Conservation (phyloP, 495 filamentous ascomycete species). For the Aspergillus funiculosus region DNA sequence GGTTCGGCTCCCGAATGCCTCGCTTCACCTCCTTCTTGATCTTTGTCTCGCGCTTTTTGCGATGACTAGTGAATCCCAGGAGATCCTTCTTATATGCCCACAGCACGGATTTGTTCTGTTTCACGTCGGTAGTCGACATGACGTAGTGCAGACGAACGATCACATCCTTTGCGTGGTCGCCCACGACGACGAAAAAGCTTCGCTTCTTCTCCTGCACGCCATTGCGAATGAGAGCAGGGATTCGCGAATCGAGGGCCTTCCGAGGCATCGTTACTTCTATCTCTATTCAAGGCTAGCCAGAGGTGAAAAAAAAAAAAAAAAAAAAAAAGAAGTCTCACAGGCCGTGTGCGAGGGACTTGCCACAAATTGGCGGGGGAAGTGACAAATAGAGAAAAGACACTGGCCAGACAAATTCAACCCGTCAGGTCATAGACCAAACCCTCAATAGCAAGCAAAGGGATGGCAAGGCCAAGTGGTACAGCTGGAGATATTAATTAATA, state of each 20-base stretch:
- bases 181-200: conserved; percentile 95
- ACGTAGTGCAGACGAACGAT: conserved; percentile 95
- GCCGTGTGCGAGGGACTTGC: too few relatives aligned
- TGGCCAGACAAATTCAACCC: background rate
- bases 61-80: conserved; percentile 88
- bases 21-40: conserved; percentile 98
- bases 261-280: conserved; percentile 41
- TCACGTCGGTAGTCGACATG: conserved; percentile 80
- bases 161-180: conserved; percentile 93
- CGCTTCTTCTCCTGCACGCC: conserved; percentile 94
- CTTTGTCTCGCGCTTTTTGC: conserved; percentile 95
- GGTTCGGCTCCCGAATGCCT: conserved; percentile 89
- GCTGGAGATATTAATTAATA: background rate
- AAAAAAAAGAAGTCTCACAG: too few relatives aligned
- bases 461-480: conserved; percentile 2
- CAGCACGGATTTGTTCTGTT: conserved; percentile 92
- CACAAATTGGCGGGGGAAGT: too few relatives aligned
- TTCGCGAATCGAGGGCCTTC: conserved; percentile 77
- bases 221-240: conserved; percentile 94
- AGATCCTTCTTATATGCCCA: conserved; percentile 99
- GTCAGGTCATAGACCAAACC: conserved; percentile 3
- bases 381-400: too few relatives aligned
- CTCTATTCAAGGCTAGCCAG: background rate
- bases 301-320: conserved; percentile 7
- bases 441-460: conserved; percentile 1